These are phyloP conservation scores for Sophora flavescens DNA, from an alignment of 306 rosid genomes.

Conservation along the genomic window DNA sequence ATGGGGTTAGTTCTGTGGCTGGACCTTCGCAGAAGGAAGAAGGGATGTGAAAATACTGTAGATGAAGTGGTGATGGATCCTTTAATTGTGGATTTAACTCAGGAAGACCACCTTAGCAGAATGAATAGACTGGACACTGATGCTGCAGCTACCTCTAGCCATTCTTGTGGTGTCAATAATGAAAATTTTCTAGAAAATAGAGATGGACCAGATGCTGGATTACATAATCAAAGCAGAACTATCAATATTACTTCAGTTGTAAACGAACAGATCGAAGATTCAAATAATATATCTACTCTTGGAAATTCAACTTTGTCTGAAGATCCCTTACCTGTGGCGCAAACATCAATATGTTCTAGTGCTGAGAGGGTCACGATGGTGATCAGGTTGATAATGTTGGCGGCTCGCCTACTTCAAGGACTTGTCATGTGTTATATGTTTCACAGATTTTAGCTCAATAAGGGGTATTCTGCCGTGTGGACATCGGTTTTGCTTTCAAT, in stretches of 20 bases:
- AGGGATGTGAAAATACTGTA: conserved; percentile 50
- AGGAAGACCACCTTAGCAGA: conserved; percentile 44
- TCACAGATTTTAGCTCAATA: conserved; percentile 74
- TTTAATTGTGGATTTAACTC: conserved; percentile 47
- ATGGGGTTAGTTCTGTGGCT: conserved; percentile 39
- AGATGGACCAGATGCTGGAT: conserved; percentile 49
- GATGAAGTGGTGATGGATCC: conserved; percentile 42
- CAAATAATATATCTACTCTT: conserved; percentile 28
- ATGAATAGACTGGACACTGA: conserved; percentile 40
- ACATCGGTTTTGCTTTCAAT: conserved; percentile 85
- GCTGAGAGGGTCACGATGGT: conserved; percentile 47
- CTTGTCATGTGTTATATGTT: conserved; percentile 90
- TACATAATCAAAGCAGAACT: conserved; percentile 42
- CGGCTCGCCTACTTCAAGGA: conserved; percentile 55
- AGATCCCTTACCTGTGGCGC: conserved; percentile 44
- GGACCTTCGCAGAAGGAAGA: conserved; percentile 64
- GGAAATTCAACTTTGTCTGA: conserved; percentile 40
- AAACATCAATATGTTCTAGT: conserved; percentile 50
- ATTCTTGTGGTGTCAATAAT: conserved; percentile 43
- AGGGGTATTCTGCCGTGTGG: conserved; percentile 89
- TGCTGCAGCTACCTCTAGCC: conserved; percentile 49
- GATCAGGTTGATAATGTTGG: conserved; percentile 46
- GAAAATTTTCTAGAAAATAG: conserved; percentile 46
- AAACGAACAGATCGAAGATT: conserved; percentile 46
- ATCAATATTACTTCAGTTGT: conserved; percentile 48